phyloP scores from a whole-genome alignment of 2,329 filamentous ascomycete species.

The Cladophialophora immunda region DNA sequence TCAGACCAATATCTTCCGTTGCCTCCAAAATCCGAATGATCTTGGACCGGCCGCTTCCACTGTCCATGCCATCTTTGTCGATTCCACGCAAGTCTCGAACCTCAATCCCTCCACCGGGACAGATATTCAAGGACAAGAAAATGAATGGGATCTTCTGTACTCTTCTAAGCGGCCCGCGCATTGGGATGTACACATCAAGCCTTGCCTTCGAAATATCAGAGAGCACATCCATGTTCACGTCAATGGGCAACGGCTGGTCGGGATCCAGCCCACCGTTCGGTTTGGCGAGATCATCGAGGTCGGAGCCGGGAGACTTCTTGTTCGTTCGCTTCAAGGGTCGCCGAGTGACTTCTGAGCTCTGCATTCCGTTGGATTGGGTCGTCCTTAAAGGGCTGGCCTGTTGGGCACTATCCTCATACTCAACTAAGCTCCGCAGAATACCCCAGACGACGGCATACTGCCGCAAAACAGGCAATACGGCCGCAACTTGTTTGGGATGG shows the following conservation, averaged over 20 bases:
- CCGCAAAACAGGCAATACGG: constrained; percentile 54
- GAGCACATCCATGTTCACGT: constrained; percentile 37
- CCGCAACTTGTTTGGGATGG: constrained; percentile 55
- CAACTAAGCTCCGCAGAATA: constrained; percentile 50
- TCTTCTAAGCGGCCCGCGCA: constrained; percentile 13
- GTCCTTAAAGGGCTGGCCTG: constrained; percentile 27
- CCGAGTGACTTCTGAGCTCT: constrained; percentile 31
- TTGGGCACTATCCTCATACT: constrained; percentile 35
- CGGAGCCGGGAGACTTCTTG: constrained; percentile 53
- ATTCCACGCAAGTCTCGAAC: constrained; percentile 51
- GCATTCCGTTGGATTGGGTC: constrained; percentile 38
- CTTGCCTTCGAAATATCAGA: constrained; percentile 34
- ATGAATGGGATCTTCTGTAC: constrained; percentile 24
- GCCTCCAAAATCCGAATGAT: constrained; percentile 51
- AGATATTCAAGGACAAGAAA: constrained; percentile 47
- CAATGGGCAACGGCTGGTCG: constrained; percentile 31
- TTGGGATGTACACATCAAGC: constrained; percentile 35
- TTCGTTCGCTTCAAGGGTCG: constrained; percentile 49
- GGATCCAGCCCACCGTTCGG: constrained; percentile 1
- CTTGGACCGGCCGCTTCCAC: constrained; percentile 44
- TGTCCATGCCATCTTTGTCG: constrained; percentile 40
- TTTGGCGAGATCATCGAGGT: constrained; percentile 64
- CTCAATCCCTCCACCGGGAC: constrained; percentile 51
- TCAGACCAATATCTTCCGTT: constrained; percentile 55
- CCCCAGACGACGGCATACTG: constrained; percentile 55